Evolutionary conservation across 495 filamentous ascomycete genomes (phyloP).

Genomic region (Penicillium ochrochloron): DNA sequence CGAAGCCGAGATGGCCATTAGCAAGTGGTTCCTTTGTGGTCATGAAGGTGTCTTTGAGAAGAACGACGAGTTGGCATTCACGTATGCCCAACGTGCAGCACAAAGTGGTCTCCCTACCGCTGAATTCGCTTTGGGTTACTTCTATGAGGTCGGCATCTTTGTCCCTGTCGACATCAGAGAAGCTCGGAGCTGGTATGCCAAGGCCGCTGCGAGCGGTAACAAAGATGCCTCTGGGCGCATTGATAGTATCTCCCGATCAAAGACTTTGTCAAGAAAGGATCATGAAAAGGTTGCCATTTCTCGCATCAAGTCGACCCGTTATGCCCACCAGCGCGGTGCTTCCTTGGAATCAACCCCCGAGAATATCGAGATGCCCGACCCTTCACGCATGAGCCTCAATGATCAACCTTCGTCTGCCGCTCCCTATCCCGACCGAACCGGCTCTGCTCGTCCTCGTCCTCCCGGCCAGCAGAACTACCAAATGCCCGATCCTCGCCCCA

Average conservation of each 20-base stretch:
- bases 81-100: slow-evolving; percentile 87
- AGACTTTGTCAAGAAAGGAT: slow-evolving; percentile 84
- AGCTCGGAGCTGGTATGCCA: slow-evolving; percentile 87
- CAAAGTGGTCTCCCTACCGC: slow-evolving; percentile 80
- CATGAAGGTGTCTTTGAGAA: slow-evolving; percentile 90
- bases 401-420: slow-evolving; percentile 47
- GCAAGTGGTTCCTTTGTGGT: slow-evolving; percentile 98
- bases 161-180: slow-evolving; percentile 79
- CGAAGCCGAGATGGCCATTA: slow-evolving; percentile 95
- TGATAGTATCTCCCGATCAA: slow-evolving; percentile 83
- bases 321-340: slow-evolving; percentile 72
- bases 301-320: slow-evolving; percentile 82
- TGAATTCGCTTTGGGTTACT: slow-evolving; percentile 97
- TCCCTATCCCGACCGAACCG: slow-evolving; percentile 46
- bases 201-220: slow-evolving; percentile 88
- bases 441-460: slow-evolving; percentile 54
- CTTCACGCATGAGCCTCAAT: slow-evolving; percentile 50
- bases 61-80: slow-evolving; percentile 91
- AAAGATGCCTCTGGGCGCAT: slow-evolving; percentile 83
- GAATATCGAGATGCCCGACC: slow-evolving; percentile 76
- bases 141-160: slow-evolving; percentile 93
- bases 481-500: slow-evolving; percentile 56
- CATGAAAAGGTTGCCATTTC: slow-evolving; percentile 90
- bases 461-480: slow-evolving; percentile 67
- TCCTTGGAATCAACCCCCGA: slow-evolving; percentile 59